A percentile compares a stretch with the other conserved stretches of the same genome.
Conservation (phyloP, 2,329 filamentous ascomycete species). For the Penicillium griseofulvum region DNA sequence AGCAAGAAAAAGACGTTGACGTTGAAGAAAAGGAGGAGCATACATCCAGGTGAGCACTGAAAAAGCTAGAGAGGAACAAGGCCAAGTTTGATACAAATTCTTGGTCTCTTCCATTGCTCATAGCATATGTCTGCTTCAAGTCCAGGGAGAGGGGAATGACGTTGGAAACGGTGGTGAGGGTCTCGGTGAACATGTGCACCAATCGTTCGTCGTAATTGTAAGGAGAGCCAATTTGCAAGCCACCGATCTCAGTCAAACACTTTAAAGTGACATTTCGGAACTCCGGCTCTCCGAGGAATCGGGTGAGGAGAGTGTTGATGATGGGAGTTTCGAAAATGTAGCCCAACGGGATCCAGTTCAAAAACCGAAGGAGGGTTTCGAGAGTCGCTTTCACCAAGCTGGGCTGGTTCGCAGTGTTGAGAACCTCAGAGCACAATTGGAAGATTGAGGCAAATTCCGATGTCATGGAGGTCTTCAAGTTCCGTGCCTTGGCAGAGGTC, state of each 20-base stretch:
- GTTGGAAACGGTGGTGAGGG: conserved; percentile 84
- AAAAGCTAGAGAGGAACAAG: conserved; percentile 95
- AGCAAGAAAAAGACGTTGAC: too few relatives aligned
- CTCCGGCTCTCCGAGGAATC: conserved; percentile 89
- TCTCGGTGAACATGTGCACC: conserved; percentile 97
- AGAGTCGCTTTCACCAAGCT: conserved; percentile 94
- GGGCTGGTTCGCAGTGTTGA: conserved; percentile 82
- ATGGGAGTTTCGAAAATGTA: conserved; percentile 98
- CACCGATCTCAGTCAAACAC: conserved; percentile 94
- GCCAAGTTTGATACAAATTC: conserved; percentile 97
- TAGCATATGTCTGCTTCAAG: conserved; percentile 84
- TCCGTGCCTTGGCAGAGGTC: conserved; percentile 96
- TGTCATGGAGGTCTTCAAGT: conserved; percentile 98
- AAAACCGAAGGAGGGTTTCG: conserved; percentile 90
- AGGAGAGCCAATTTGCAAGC: conserved; percentile 76
- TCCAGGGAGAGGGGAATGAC: conserved; percentile 91
- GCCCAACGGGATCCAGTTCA: conserved; percentile 97
- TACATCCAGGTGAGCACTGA: conserved; percentile 85
- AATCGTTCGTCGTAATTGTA: conserved; percentile 89
- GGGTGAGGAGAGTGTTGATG: conserved; percentile 87
- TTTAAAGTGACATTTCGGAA: conserved; percentile 97
- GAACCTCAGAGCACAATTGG: conserved; percentile 91
- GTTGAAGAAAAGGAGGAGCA: conserved; percentile 14
- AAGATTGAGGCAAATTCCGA: conserved; percentile 98
- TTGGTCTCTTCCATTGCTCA: conserved; percentile 88